phyloP scores from a whole-genome alignment of 2,329 filamentous ascomycete genomes.

The Aurifilum marmelostoma region DNA sequence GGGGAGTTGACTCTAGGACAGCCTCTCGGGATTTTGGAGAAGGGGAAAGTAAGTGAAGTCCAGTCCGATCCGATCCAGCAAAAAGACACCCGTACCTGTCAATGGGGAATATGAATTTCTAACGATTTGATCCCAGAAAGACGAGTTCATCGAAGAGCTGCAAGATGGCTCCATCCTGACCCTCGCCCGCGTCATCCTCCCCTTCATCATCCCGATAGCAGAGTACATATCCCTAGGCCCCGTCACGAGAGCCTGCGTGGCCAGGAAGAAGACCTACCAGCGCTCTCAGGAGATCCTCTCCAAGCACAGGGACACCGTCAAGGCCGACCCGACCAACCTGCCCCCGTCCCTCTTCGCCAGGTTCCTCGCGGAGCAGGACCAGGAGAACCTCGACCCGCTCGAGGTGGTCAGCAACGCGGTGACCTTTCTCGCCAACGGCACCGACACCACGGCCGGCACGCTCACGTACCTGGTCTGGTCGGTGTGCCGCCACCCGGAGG shows the following conservation, averaged over 20 bases:
- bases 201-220: conserved; percentile 17
- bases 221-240: conserved; percentile 20
- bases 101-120: too few species aligned
- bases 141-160: conserved; percentile 11
- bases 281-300: conserved; percentile 15
- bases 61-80: too few species aligned
- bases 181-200: conserved; percentile 12
- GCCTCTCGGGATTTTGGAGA: conserved; percentile 56
- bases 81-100: too few species aligned
- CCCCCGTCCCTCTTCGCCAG: conserved; percentile 14
- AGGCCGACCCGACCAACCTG: not conserved
- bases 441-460: conserved; percentile 54
- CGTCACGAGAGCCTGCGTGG: conserved; percentile 4
- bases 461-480: conserved; percentile 53
- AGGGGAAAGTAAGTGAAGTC: conserved; percentile 44
- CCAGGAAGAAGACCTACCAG: conserved; percentile 13
- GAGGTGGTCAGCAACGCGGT: conserved; percentile 23
- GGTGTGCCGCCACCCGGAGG: conserved; percentile 37
- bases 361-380: conserved; percentile 9
- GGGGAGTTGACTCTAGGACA: conserved; percentile 58
- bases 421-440: conserved; percentile 48
- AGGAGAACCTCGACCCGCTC: conserved; percentile 12
- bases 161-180: conserved; percentile 12
- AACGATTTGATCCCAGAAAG: not conserved
- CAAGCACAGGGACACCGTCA: conserved; percentile 12